Evolutionary conservation across 2,329 filamentous ascomycete species (phyloP), one percentile per base, ranked within the genome.

Genomic region (Aspergillus pseudonomiae): DNA sequence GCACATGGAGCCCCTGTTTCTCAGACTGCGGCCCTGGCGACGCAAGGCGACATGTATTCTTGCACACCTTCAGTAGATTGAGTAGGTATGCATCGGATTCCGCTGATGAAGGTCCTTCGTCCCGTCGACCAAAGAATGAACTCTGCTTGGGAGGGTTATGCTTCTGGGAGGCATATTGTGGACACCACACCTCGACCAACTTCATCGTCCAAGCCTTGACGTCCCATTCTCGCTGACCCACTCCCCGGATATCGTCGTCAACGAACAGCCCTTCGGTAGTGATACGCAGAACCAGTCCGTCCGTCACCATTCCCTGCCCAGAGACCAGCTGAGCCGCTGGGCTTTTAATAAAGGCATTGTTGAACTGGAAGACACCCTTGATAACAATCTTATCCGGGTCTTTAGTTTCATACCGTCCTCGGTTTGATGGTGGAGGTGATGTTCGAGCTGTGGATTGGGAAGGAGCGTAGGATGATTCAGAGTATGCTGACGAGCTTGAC

Each of bases 141-240:
- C 64, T 72, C 45, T 72, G 64, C 64, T 77, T 79, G 21, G 68
- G 58, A 16, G 70, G 67, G 36, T 65, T 65, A 28, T 63, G 64
- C 68, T 77, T 76, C 71, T 77, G 78, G 69, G 78, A 76, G 74
- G 81, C 81, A 76, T 86, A 81, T 77, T 89, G 86, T 73, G 86
- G 84, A 74, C 90, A 93, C 88, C 90, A 92, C 82, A 95, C 89
- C 86, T 98, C 95, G 78, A 96, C 88, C 68, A 91, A 83, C 81
- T 96, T 97, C 80, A 99, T 86, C 50, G 93, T 97, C 95, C 95
- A 98, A 30, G 94, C 94, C 79, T 98, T 98, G 74, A 98, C 89
- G 77, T 99, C 95, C 95, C 95, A 99, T 80, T 99, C 95, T 64
- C 95, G 89, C 79, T 98, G 93, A n/a, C 92, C 89, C 19, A 97